phyloP scores from a whole-genome alignment of 352 stramenopile genomes.

The Pythium vanterpoolii region DNA sequence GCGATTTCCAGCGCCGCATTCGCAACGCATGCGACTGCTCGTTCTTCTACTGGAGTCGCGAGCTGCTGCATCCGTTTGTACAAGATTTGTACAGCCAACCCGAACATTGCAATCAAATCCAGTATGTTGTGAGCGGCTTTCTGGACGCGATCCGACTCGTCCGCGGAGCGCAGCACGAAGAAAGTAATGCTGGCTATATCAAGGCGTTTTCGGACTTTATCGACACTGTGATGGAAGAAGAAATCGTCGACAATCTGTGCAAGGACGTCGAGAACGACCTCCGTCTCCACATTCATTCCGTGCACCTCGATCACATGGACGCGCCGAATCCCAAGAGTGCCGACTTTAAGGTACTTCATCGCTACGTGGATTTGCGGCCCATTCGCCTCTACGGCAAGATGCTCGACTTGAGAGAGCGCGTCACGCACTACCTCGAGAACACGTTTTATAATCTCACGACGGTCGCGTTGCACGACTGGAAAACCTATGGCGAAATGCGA shows the following conservation, averaged over 20 bases:
- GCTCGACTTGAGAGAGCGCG: conserved; percentile 79
- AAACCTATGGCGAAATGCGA: conserved; percentile 93
- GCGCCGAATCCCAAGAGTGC: conserved; percentile 80
- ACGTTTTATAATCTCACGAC: conserved; percentile 96
- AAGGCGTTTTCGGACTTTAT: conserved; percentile 78
- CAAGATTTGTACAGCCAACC: conserved; percentile 76
- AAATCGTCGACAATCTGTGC: conserved; percentile 88
- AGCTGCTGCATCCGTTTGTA: conserved; percentile 87
- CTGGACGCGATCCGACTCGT: conserved; percentile 74
- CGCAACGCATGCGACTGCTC: conserved; percentile 87
- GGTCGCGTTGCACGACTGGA: conserved; percentile 94
- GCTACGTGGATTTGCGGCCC: conserved; percentile 83
- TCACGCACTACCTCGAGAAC: conserved; percentile 92
- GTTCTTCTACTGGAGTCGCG: conserved; percentile 92
- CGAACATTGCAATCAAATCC: conserved; percentile 78
- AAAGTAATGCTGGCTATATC: conserved; percentile 62
- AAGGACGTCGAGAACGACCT: conserved; percentile 94
- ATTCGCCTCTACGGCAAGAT: conserved; percentile 88
- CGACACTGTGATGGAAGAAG: conserved; percentile 79
- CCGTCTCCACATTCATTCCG: conserved; percentile 86
- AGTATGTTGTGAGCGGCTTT: conserved; percentile 81
- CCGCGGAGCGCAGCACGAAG: conserved; percentile 73
- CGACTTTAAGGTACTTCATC: conserved; percentile 81
- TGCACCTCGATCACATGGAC: conserved; percentile 85
- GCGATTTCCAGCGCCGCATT: conserved; percentile 88